These are phyloP conservation scores for Boletus tomentosulus DNA, from an alignment of 768 basidiomycete species.

Conservation along the genomic window DNA sequence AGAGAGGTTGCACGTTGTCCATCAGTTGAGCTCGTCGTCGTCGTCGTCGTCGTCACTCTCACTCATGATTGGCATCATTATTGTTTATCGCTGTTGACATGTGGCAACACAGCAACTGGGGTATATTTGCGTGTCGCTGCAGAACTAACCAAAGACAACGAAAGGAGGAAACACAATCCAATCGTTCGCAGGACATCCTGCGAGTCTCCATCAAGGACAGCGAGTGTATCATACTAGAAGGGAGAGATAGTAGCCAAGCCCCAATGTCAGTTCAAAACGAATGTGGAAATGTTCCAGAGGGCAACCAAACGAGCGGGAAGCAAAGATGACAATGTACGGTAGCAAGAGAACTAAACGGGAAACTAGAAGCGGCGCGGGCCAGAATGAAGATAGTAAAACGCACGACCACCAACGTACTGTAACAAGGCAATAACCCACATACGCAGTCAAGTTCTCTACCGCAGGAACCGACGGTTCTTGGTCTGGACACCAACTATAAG, in stretches of 20 bases:
- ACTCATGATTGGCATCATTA: slow-evolving; percentile 15
- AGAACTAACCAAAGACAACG: slow-evolving; percentile 4
- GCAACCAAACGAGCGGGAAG: slow-evolving; percentile 29
- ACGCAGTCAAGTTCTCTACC: slow-evolving; percentile 19
- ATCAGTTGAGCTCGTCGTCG: slow-evolving; percentile 35
- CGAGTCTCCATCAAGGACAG: slow-evolving; percentile 35
- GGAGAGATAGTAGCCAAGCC: slow-evolving; percentile 41
- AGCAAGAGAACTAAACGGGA: slow-evolving; percentile 36
- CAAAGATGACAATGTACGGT: slow-evolving; percentile 39
- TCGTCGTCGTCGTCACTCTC: slow-evolving; percentile 1
- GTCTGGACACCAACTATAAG: slow-evolving; percentile 22
- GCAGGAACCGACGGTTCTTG: slow-evolving; percentile 37
- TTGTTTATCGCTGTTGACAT: slow-evolving; percentile 32
- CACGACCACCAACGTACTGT: slow-evolving; percentile 28
- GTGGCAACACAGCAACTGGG: slow-evolving; percentile 32
- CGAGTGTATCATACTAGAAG: slow-evolving; percentile 46
- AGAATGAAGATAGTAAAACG: slow-evolving; percentile 20
- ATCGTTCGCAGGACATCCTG: slow-evolving; percentile 23
- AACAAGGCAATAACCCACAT: slow-evolving; percentile 25
- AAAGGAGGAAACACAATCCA: slow-evolving; percentile 12
- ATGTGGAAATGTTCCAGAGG: slow-evolving; percentile 50
- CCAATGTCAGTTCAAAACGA: slow-evolving; percentile 57
- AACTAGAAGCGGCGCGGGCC: slow-evolving; percentile 36
- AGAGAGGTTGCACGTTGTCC: slow-evolving; percentile 66
- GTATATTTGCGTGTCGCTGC: slow-evolving; percentile 28